Evolutionary conservation across 2,329 filamentous ascomycete genomes (phyloP), one percentile per base, ranked within the genome.

Genomic region (Calycina herbarum): DNA sequence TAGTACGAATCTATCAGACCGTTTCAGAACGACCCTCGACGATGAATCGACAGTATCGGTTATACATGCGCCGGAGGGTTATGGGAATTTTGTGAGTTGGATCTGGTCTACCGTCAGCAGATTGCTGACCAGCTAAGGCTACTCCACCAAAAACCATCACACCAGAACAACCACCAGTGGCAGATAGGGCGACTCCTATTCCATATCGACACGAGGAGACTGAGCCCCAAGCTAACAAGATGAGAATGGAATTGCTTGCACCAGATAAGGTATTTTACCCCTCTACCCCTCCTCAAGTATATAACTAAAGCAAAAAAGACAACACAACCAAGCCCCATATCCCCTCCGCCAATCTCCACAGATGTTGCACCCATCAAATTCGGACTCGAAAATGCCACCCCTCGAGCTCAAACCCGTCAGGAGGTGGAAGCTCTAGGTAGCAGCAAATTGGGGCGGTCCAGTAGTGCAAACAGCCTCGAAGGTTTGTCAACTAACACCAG

Each of bases 51-150:
- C 93, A 29, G 85, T 92, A 62, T 97, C 94, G 1, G 94, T 96
- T 63, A 97, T 97, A 71, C 94, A 97, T 81, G 92, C 92, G 17
- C 93, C 94, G 0, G 84, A 92, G 69, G 92, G 90, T 68, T 97
- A 95, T 77, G 85, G 87, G 64, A 86, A 86, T 71, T 96, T 95
- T 85, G 92, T 95, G 77, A 75, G 85, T 76, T 54, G 57, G 38
- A 15, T 24, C 20, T 15, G 38, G 24, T n/a, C 20, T 61, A 56
- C 45, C 51, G 10, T 62, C 62, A 42, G 11, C 20, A 56, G 24
- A 54, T 65, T 67, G 64, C 68, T 70, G 57, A 71, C 57, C 24
- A 20, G 42, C 35, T 17, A 45, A 73, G 69, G 62, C 61, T 63
- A 67, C 67, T 59, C 64, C 61, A 59, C 64, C 63, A n/a, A 68